phyloP scores from a whole-genome alignment of 345 rosid genomes.

The Garcia nutans region DNA sequence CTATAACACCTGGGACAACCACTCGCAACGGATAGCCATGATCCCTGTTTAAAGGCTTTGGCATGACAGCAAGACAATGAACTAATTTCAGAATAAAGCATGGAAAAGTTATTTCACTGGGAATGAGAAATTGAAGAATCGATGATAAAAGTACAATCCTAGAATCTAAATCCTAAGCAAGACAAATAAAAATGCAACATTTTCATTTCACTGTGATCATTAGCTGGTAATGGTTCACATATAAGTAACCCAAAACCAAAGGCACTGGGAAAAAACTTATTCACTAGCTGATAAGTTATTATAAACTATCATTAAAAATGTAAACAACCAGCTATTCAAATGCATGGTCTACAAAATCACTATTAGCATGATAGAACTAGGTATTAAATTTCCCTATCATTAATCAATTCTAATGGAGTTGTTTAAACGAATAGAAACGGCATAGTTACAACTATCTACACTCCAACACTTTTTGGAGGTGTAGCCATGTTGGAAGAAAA shows the following conservation, averaged over 20 bases:
- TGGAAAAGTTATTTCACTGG: neutral
- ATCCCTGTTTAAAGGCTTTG: conserved; percentile 83
- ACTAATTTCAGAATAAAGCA: conserved; percentile 6
- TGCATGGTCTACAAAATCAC: neutral
- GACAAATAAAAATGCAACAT: neutral
- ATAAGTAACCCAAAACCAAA: neutral
- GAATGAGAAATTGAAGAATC: neutral
- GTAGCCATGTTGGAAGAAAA: neutral
- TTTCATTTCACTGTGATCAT: neutral
- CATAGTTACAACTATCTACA: neutral
- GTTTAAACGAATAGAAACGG: neutral
- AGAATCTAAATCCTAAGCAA: neutral
- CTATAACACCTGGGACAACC: conserved; percentile 95
- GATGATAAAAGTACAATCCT: neutral
- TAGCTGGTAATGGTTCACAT: neutral
- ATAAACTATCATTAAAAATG: neutral
- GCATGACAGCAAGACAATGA: conserved; percentile 17
- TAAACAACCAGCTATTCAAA: neutral
- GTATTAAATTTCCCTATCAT: neutral
- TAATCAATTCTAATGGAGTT: neutral
- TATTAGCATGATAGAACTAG: neutral
- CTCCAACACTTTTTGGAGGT: neutral
- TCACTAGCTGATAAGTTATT: neutral
- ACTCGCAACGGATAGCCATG: conserved; percentile 89
- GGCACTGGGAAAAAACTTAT: neutral